These are phyloP conservation scores for Amyloporia xantha DNA, from an alignment of 768 basidiomycete species.

Conservation along the genomic window DNA sequence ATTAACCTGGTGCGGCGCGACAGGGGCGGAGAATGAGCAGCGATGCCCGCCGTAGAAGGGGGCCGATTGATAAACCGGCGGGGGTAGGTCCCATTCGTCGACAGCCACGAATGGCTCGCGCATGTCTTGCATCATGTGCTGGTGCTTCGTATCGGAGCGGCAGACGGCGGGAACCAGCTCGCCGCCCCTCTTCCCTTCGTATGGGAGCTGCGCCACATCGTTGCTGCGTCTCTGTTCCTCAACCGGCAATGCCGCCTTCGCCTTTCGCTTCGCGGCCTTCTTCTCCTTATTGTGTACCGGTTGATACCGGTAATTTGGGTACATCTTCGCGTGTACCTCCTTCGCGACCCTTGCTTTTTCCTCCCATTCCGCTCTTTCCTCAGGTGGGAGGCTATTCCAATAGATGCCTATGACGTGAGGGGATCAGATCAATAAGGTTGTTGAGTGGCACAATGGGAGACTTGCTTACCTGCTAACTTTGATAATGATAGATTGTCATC, in stretches of 20 bases:
- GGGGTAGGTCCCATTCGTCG: constrained; percentile 55
- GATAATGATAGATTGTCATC: constrained; percentile 79
- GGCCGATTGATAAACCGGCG: constrained; percentile 42
- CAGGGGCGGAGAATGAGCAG: constrained; percentile 59
- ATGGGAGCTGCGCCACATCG: constrained; percentile 58
- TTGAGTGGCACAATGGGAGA: not conserved
- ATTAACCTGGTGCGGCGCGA: constrained; percentile 32
- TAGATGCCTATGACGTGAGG: constrained; percentile 62
- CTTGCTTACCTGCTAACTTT: constrained; percentile 44
- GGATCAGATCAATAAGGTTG: constrained; percentile 2
- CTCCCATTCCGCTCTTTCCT: constrained; percentile 73
- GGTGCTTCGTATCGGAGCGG: constrained; percentile 45
- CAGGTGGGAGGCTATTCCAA: constrained; percentile 71
- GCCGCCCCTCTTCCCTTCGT: constrained; percentile 32
- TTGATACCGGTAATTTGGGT: constrained; percentile 69
- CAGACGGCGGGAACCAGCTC: constrained; percentile 29
- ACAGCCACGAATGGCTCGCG: constrained; percentile 65
- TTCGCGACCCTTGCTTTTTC: constrained; percentile 64
- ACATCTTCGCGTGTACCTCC: constrained; percentile 69
- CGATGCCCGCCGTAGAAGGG: constrained; percentile 33
- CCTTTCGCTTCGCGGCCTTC: constrained; percentile 45
- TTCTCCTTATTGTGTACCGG: constrained; percentile 47
- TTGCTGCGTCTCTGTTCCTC: constrained; percentile 39
- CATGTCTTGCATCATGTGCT: constrained; percentile 65
- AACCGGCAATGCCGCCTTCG: constrained; percentile 43